phyloP scores from a whole-genome alignment of 202 grass and related monocot species.

The Panicum hallii region DNA sequence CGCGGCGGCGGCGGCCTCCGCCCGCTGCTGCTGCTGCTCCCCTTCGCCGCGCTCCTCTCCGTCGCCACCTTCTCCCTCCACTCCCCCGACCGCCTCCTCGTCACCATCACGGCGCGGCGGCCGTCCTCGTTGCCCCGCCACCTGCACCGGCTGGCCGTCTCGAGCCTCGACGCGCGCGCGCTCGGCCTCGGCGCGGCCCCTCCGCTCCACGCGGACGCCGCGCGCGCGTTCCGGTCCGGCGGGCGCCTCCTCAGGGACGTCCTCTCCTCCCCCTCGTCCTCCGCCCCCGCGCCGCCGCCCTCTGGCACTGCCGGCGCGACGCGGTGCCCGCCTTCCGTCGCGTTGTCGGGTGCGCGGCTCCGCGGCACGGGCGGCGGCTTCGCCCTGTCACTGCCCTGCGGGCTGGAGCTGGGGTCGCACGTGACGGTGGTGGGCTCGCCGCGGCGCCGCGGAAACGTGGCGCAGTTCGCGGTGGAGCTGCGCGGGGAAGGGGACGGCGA shows the following conservation, averaged over 20 bases:
- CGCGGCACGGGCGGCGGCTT: conserved; percentile 26
- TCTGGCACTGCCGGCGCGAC: neutral
- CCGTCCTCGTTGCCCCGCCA: neutral
- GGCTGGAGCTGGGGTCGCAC: conserved; percentile 73
- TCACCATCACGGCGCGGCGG: neutral
- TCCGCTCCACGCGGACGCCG: conserved; percentile 44
- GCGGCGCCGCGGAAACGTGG: conserved; percentile 33
- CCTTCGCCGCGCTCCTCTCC: conserved; percentile 59
- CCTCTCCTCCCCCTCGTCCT: neutral
- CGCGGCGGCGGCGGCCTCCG: conserved; percentile 43
- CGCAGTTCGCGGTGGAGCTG: conserved; percentile 67
- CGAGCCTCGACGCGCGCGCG: conserved; percentile 6
- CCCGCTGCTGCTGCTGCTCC: conserved; percentile 51
- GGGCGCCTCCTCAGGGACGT: conserved; percentile 42
- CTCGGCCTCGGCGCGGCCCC: neutral
- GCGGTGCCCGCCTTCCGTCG: conserved; percentile 62
- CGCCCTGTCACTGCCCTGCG: conserved; percentile 56
- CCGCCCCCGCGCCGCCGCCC: neutral
- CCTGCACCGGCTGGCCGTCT: conserved; percentile 16
- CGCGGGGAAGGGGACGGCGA: conserved; percentile 52
- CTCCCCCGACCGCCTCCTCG: conserved; percentile 43
- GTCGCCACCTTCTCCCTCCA: conserved; percentile 63
- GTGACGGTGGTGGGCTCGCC: conserved; percentile 66
- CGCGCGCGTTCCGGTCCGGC: conserved; percentile 41
- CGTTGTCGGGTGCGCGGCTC: conserved; percentile 41